Evolutionary conservation across 768 basidiomycete genomes (phyloP).

Genomic region (Russula olivacea): DNA sequence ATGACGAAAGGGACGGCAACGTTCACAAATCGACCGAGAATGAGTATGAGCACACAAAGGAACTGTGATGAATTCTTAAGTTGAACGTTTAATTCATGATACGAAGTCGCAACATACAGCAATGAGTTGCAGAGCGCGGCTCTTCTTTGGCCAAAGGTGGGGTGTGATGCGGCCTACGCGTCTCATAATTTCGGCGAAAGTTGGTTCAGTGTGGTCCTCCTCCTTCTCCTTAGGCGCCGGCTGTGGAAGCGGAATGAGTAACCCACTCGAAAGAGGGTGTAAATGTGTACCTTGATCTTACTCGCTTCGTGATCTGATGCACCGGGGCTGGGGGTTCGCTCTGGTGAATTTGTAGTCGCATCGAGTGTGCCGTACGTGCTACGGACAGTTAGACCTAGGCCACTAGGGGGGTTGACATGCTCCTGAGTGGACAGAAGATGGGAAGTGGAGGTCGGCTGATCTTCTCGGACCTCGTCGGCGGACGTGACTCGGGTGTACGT

Average conservation of each 20-base stretch:
- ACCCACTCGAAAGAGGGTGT: slow-evolving; percentile 16
- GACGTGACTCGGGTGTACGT: slow-evolving; percentile 50
- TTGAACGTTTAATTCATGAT: background rate
- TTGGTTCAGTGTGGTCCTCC: slow-evolving; percentile 54
- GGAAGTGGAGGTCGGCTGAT: slow-evolving; percentile 42
- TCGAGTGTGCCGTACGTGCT: slow-evolving; percentile 76
- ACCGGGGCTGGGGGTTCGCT: slow-evolving; percentile 44
- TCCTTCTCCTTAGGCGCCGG: slow-evolving; percentile 39
- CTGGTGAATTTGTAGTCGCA: slow-evolving; percentile 43
- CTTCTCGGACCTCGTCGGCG: slow-evolving; percentile 34
- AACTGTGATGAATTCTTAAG: slow-evolving; percentile 35
- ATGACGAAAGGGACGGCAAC: slow-evolving; percentile 64
- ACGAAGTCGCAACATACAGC: slow-evolving; percentile 42
- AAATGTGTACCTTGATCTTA: slow-evolving; percentile 25
- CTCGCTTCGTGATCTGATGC: slow-evolving; percentile 30
- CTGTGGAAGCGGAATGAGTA: slow-evolving; percentile 16
- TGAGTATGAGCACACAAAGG: slow-evolving; percentile 62
- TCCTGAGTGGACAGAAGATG: slow-evolving; percentile 51
- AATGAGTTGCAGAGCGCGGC: slow-evolving; percentile 56
- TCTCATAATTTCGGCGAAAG: slow-evolving; percentile 62
- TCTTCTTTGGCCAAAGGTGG: slow-evolving; percentile 80
- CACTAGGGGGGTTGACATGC: slow-evolving; percentile 42
- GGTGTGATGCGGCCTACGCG: slow-evolving; percentile 65
- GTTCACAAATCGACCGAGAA: slow-evolving; percentile 74
- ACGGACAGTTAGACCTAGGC: slow-evolving; percentile 48